These are phyloP conservation scores for Coemansia sp. DNA, from an alignment of 371 early-diverging fungal genomes.

Conservation along the genomic window DNA sequence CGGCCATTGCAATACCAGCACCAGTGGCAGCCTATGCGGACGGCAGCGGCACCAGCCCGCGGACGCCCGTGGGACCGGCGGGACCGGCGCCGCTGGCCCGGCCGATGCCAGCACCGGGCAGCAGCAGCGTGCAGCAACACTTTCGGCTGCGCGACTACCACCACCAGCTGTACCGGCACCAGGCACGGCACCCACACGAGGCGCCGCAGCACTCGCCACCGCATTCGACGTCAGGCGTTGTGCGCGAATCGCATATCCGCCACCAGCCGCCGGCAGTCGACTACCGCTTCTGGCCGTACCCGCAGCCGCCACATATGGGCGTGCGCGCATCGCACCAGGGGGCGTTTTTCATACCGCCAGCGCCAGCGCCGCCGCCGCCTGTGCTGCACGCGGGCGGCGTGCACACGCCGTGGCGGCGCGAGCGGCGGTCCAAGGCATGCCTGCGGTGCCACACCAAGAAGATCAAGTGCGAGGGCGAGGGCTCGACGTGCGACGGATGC, in stretches of 20 bases:
- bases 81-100: background rate
- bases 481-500: constrained; percentile 41
- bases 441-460: constrained; percentile 48
- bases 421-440: constrained; percentile 48
- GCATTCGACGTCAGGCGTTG: background rate
- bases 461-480: constrained; percentile 48
- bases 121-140: constrained; percentile 5
- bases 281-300: constrained; percentile 27
- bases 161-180: constrained; percentile 14
- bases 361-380: background rate
- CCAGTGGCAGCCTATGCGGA: background rate
- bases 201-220: constrained; percentile 1
- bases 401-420: constrained; percentile 41
- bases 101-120: background rate
- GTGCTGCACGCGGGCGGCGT: background rate
- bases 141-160: constrained; percentile 3
- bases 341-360: background rate
- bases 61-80: background rate
- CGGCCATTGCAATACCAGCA: background rate
- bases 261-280: constrained; percentile 9
- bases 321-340: background rate
- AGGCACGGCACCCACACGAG: background rate
- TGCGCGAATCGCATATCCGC: background rate
- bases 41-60: background rate
- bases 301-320: constrained; percentile 6